phyloP scores from a whole-genome alignment of 2,329 filamentous ascomycete species.

The Exophiala sp. region DNA sequence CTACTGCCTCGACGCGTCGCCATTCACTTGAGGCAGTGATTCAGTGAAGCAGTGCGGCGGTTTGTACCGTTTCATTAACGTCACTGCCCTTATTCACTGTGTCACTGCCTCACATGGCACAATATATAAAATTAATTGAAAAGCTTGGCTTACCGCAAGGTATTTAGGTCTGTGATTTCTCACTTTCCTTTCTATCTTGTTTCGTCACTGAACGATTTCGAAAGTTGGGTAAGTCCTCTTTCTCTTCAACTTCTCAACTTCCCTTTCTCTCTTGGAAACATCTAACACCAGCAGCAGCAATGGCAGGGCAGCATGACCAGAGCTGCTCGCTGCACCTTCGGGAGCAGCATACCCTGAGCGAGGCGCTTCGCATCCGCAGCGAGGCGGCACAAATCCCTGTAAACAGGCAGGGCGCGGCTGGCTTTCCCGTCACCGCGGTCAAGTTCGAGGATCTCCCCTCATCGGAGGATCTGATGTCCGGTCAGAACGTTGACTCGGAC shows the following conservation, averaged over 20 bases:
- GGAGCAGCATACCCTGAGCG: not conserved
- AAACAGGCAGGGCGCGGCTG: conserved; percentile 4
- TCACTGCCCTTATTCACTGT: conserved; percentile 1
- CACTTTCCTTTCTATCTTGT: not conserved
- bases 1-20: not conserved
- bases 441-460: conserved; percentile 3
- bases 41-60: conserved; percentile 5
- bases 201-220: conserved; percentile 12
- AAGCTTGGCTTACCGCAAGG: conserved; percentile 1
- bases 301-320: not conserved
- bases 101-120: not conserved
- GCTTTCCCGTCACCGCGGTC: conserved; percentile 1
- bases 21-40: not conserved
- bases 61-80: conserved; percentile 1
- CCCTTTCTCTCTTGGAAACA: not conserved
- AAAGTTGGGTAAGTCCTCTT: no score
- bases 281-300: not conserved
- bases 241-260: no score
- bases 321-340: conserved; percentile 4
- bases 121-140: conserved; percentile 3
- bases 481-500: not conserved
- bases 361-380: not conserved
- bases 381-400: not conserved
- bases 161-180: not conserved
- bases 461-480: conserved; percentile 6